Conservation (phyloP, 352 stramenopile species). For the Pythium apleroticum region DNA sequence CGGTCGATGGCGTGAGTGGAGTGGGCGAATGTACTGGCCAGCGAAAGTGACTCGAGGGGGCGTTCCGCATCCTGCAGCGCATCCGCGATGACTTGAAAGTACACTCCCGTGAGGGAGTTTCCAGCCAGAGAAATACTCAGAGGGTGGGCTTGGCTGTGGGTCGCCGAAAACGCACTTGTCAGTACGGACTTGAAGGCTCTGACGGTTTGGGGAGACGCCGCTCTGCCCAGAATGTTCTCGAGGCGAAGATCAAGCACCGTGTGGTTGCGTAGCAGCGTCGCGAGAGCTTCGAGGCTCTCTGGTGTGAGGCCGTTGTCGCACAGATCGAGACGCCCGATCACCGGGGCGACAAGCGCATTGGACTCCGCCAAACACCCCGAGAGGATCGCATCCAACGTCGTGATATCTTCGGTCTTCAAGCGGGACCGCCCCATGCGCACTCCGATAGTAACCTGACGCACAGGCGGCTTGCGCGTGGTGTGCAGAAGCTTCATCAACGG, state of each 20-base stretch:
- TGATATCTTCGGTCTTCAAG: constrained; percentile 5
- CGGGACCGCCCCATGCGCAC: constrained; percentile 3
- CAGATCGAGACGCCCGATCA: constrained; percentile 11
- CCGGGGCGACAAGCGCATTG: background rate
- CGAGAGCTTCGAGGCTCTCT: background rate
- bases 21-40: constrained; percentile 9
- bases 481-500: background rate
- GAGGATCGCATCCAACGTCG: background rate
- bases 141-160: background rate
- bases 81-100: constrained; percentile 6
- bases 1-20: constrained; percentile 1
- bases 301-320: constrained; percentile 15
- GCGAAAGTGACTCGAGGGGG: constrained; percentile 10
- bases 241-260: constrained; percentile 4
- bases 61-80: constrained; percentile 1
- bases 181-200: background rate
- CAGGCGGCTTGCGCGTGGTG: background rate
- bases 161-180: background rate
- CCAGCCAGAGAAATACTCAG: constrained; percentile 14
- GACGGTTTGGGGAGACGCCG: background rate
- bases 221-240: constrained; percentile 15
- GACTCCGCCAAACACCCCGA: background rate
- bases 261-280: constrained; percentile 2
- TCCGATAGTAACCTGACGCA: background rate
- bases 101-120: constrained; percentile 11